phyloP scores from a whole-genome alignment of 108 stramenopile genomes.

The Asterionellopsis glacialis region DNA sequence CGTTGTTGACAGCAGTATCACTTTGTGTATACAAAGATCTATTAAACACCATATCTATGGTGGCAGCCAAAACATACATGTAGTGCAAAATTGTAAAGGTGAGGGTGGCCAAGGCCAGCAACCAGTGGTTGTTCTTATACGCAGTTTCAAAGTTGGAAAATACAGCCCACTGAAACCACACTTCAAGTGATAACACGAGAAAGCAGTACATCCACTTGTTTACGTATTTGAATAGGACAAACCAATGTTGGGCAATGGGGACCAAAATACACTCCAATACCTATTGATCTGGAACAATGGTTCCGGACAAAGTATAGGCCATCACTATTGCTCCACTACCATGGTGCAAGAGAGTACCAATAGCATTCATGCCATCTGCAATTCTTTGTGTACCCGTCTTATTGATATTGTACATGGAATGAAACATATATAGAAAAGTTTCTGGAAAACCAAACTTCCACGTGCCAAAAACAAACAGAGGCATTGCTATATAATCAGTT shows the following conservation, averaged over 20 bases:
- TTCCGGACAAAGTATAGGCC: background rate
- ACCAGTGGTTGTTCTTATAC: too few relatives aligned
- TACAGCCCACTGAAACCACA: background rate
- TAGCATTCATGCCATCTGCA: background rate
- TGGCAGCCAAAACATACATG: too few relatives aligned
- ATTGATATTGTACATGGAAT: background rate
- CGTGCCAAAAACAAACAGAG: background rate
- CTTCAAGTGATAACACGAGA: background rate
- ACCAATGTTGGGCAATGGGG: background rate
- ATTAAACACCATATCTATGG: too few relatives aligned
- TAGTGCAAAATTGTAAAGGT: too few relatives aligned
- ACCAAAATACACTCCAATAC: background rate
- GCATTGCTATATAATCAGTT: constrained; percentile 4
- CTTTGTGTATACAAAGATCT: too few relatives aligned
- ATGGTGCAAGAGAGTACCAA: background rate
- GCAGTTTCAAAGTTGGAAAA: background rate
- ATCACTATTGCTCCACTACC: background rate
- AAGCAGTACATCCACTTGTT: background rate
- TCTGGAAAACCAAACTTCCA: constrained; percentile 21
- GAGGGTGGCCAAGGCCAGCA: too few relatives aligned
- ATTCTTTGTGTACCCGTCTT: background rate
- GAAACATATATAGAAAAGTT: constrained; percentile 1
- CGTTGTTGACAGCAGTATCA: too few relatives aligned
- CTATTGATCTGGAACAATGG: background rate
- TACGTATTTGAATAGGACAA: background rate